These are phyloP conservation scores for Cladosporium sp. DNA, from an alignment of 2,329 filamentous ascomycete species.

Conservation along the genomic window DNA sequence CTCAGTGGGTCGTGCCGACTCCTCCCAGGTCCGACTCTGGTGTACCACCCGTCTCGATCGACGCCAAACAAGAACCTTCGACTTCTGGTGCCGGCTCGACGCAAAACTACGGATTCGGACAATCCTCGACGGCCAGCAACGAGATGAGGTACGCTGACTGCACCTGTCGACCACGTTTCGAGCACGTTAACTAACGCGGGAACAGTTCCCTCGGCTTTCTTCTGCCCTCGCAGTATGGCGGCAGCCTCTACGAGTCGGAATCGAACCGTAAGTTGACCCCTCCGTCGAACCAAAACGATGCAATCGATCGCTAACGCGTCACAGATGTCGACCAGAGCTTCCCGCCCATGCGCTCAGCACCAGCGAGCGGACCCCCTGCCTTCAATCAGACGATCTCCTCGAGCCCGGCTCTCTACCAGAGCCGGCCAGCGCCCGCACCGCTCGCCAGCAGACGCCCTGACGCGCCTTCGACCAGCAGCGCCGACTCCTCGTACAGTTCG, in stretches of 20 bases:
- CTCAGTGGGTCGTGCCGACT: conserved; percentile 28
- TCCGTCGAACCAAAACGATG: neutral
- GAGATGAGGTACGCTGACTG: conserved; percentile 30
- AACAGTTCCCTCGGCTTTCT: conserved; percentile 31
- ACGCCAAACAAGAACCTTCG: conserved; percentile 22
- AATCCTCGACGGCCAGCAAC: conserved; percentile 20
- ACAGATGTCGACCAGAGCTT: conserved; percentile 25
- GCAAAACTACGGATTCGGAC: conserved; percentile 23
- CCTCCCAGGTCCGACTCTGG: conserved; percentile 30
- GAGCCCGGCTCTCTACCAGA: conserved; percentile 28
- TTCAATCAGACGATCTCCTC: conserved; percentile 25
- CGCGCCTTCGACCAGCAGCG: conserved; percentile 15
- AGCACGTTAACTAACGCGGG: neutral
- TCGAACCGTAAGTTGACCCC: conserved; percentile 23
- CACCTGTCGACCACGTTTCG: neutral
- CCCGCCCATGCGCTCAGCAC: conserved; percentile 28
- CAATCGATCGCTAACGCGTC: neutral
- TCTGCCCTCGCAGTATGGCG: conserved; percentile 31
- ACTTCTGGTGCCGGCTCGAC: conserved; percentile 18
- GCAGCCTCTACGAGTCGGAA: conserved; percentile 24
- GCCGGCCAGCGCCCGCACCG: conserved; percentile 18
- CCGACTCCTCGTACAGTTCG: conserved; percentile 20
- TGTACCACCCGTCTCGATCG: conserved; percentile 25
- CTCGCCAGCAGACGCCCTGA: conserved; percentile 22
- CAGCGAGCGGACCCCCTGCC: conserved; percentile 19